Conservation (phyloP, 108 stramenopile genomes). For the Cyclotella baltica region DNA sequence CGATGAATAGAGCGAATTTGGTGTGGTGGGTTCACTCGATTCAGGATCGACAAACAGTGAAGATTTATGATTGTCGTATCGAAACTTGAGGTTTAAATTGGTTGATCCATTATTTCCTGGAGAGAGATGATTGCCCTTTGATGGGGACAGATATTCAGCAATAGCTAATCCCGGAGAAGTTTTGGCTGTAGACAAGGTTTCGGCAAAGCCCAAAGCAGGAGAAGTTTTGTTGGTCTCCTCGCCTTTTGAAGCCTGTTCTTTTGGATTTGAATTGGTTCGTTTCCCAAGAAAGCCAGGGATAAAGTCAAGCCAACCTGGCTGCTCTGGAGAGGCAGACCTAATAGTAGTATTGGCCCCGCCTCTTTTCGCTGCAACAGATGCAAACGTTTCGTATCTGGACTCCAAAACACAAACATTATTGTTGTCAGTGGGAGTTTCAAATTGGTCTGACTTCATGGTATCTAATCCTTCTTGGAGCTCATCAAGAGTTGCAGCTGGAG, state of each 20-base stretch:
- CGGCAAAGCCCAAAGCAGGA: constrained; percentile 2
- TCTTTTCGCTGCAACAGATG: constrained; percentile 19
- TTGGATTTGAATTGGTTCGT: neutral
- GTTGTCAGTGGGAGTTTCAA: neutral
- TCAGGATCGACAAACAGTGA: constrained; percentile 1
- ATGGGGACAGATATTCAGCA: no score
- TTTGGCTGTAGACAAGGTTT: neutral
- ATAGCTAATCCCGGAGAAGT: no score
- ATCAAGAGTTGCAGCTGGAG: neutral
- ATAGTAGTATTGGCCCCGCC: constrained; percentile 20
- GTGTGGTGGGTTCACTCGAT: neutral
- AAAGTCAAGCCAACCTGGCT: constrained; percentile 39
- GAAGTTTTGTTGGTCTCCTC: neutral
- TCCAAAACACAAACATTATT: constrained; percentile 18
- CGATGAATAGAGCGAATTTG: neutral
- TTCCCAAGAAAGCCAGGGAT: constrained; percentile 28
- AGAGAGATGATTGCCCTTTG: neutral
- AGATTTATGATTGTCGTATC: neutral
- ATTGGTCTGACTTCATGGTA: neutral
- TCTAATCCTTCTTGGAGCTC: neutral
- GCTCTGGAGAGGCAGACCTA: constrained; percentile 30
- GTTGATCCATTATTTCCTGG: neutral
- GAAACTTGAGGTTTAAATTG: neutral
- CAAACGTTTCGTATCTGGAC: constrained; percentile 50
- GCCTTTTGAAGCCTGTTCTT: neutral